Evolutionary conservation across 805 yeast genomes (phyloP), one percentile per base, ranked within the genome.

Genomic region (Candida cerambycidarum): DNA sequence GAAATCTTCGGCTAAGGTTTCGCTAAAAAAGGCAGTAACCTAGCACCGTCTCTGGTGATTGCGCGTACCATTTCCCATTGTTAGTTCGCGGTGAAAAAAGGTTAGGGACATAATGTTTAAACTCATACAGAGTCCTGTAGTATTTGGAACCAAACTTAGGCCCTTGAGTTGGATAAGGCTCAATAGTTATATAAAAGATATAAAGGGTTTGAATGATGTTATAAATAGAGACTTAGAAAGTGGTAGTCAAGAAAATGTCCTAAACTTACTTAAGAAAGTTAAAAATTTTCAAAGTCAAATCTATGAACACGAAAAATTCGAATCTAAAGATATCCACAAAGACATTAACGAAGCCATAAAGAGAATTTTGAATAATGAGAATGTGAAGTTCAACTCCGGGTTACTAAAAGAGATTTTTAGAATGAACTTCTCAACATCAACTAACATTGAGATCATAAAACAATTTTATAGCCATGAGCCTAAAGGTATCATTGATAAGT

Each of bases 371-470:
- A 33, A 14, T 19, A 41, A 48, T 32, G 58, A 53, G 7, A 43
- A 46, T 11, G 55, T 41, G 12, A 38, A 23, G 6, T 21, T 34
- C 15, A 45, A 56, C 10, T 41, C 53, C 10, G 42, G 36, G 2
- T 55, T 69, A 14, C 54, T 71, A 43, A 56, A 50, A 24, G 45
- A 53, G 17, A 45, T 65, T 7, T 61, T 71, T 33, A 46, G 63
- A 13, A 51, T 70, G 42, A 59, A 63, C 32, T 57, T 71, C 18
- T 69, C 74, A 2, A 49, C 61, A 5, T 25, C 43, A 2, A 57
- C 62, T 13, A 63, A 61, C 39, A 48, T 68, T n/a, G 44, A 51
- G 9, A 47, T 67, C 21, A 57, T 67, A 12, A 49, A 53, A 39
- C 28, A 45, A n/a, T 67, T 50, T 46, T 59, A 59, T 35, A 32